Evolutionary conservation across 2,329 filamentous ascomycete genomes (phyloP), one percentile per base, ranked within the genome.

Genomic region (Teratosphaeria epicoccoides): DNA sequence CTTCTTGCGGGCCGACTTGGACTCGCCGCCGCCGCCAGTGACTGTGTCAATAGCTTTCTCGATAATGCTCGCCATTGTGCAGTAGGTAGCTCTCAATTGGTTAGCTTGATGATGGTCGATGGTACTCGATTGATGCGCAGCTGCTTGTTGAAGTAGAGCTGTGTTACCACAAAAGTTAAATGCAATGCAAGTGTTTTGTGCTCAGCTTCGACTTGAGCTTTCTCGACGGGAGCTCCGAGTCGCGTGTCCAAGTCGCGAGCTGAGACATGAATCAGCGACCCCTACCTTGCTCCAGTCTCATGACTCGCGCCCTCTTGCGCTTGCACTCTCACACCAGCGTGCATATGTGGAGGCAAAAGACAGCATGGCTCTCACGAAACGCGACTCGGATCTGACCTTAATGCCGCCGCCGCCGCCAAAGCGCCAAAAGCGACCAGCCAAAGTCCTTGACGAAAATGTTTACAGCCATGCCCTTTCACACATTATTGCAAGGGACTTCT

Each of bases 401-500:
- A 97, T 96, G 89, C 85, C 88, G 14, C 88, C 90, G 87, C 89
- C 89, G 3, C 78, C 82, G 0, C 76, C 83, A 43, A 97, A 95
- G 69, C 85, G 88, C 53, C 95, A 96, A 64, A 96, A 96, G 71
- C 81, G 93, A 49, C 93, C 93, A 0, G 83, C 84, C 56, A 86
- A 85, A 56, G 83, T 96, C 24, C 80, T 98, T 24, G 88, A 95
- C 68, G 93, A 98, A 75, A 91, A 98, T 60, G 83, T 85, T 49
- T 98, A 98, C 69, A 93, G 88, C 2, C 83, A 89, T 52, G 86
- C 87, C 1, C 76, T 98, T 24, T 95, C 90, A 0, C 85, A 93
- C 60, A 97, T 98, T 65, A 95, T 98, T 57, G 88, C 88, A 9
- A 83, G 93, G 58, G 93, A 98, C 74, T 98, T 95, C 74, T 98